Evolutionary conservation across 2,329 filamentous ascomycete species (phyloP).

Genomic region (Emmonsia crescens): DNA sequence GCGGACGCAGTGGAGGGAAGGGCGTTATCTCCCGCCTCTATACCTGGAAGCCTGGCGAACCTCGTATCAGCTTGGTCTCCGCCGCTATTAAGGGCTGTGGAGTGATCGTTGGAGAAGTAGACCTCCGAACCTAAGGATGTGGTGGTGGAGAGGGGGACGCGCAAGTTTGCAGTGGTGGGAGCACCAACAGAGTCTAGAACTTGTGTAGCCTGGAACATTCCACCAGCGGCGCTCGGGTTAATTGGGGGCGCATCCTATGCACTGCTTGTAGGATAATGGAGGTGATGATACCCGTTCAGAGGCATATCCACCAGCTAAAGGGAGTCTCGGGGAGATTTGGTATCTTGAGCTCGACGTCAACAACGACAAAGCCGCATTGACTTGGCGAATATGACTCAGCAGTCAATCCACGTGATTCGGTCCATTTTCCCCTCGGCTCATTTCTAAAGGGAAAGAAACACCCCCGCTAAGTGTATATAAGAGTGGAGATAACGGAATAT

Average conservation of each 20-base stretch:
- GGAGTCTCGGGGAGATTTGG: not conserved
- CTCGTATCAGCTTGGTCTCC: conserved; percentile 16
- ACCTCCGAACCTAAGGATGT: conserved; percentile 36
- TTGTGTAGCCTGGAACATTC: conserved; percentile 37
- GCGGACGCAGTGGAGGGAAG: conserved; percentile 8
- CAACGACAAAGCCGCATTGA: not conserved
- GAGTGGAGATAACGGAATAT: not conserved
- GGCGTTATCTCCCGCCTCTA: not conserved
- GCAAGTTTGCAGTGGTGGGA: conserved; percentile 31
- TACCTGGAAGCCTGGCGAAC: conserved; percentile 7
- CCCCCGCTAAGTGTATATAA: not conserved
- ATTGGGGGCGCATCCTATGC: conserved; percentile 17
- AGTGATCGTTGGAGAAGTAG: conserved; percentile 27
- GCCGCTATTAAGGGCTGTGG: conserved; percentile 20
- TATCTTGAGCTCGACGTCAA: not conserved
- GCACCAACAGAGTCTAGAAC: conserved; percentile 39
- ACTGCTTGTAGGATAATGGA: conserved; percentile 9
- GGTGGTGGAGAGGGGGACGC: conserved; percentile 29
- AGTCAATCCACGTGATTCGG: not conserved
- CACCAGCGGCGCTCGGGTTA: conserved; percentile 24
- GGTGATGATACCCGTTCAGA: conserved; percentile 15
- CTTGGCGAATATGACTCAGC: not conserved
- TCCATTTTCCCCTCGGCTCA: not conserved
- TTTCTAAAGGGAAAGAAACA: not conserved
- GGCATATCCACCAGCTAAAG: conserved; percentile 11